Evolutionary conservation across 2,329 filamentous ascomycete species (phyloP), one percentile per base, ranked within the genome.

Genomic region (Rhexocercosporidium sp.): DNA sequence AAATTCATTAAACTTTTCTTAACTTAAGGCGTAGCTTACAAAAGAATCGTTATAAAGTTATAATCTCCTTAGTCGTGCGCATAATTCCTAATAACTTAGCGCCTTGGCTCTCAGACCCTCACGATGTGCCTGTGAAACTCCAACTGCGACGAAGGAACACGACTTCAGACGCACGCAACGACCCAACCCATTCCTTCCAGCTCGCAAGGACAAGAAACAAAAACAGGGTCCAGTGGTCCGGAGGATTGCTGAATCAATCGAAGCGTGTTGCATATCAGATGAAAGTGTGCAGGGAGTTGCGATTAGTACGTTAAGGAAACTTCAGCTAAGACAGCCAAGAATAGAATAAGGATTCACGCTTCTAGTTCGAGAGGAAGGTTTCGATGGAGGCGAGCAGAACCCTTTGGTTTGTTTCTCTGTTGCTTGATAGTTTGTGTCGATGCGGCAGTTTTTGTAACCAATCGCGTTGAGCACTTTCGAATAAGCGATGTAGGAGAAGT

Each of bases 101-200:
- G 34, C 51, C n/a, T 11, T 57, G 14, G 18, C 44, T 37, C 53
- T 39, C 31, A 22, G 29, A 34, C n/a, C 53, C 53, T 39, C 18
- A 41, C 7, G 53, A 57, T 39, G 53, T 12, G n/a, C 31, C n/a
- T 39, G 9, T 37, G 53, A 57, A 57, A 57, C 53, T 22, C 31
- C 31, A 37, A 34, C 31, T 57, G 53, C 34, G 53, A 37, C 53
- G 20, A 22, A 25, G 34, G 53, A 37, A 41, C 53, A 57, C 20
- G 27, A 22, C 53, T 57, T 57, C 31, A 57, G 53, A 57, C 29
- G 53, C 53, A 39, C 31, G 34, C 53, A 41, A 37, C 31, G 29
- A 39, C 31, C 34, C 20, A 12, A 3, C 22, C 8, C 11, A 7
- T 47, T 47, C 20, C 20, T 3, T 20, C n/a, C 44, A n/a, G n/a